Evolutionary conservation across 345 rosid species (phyloP), one percentile per base, ranked within the genome.

Genomic region (Citrus reticulata): DNA sequence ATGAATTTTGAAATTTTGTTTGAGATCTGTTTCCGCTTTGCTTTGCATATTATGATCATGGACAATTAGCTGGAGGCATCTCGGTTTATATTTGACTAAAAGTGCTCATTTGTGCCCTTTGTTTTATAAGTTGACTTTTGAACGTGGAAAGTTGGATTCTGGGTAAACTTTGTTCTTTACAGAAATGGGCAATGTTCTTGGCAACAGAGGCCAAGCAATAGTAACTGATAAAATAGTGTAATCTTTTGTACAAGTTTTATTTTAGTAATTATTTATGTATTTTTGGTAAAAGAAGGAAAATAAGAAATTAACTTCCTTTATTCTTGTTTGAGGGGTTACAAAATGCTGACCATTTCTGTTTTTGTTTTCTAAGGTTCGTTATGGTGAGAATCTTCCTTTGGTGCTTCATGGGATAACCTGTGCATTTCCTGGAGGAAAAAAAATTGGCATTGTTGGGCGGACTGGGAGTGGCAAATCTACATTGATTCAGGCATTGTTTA

Each of bases 401-500:
- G 99, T 97, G 64, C 98, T 94, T 80, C 98, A 89, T 79, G 98
- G 97, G 71, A 78, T 96, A 77, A 86, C 85, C 81, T 90, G 98
- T 79, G 77, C 83, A 71, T 97, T 97, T 86, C 98, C 99, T 1
- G 99, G 99, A 60, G 98, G 99, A 20, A 92, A 86, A 77, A 97
- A 94, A 83, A 97, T 94, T 77, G 99, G 99, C 63, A 97, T 97
- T 80, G 99, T 97, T 76, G 99, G 99, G 69, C 87, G 99, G 77
- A 97, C 99, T 5, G 99, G 99, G 75, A 97, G 99, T 20, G 99
- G 99, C 37, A 97, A 97, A 86, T 97, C 99, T 4, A 97, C 99
- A 6, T 73, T 97, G 87, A 94, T 94, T 85, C 99, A 97, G 84
- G 98, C 99, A 85, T 85, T 97, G 78, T 97, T 97, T 81, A 89